Percentiles rank a stretch among this genome's conserved stretches.
phyloP scores from a whole-genome alignment of 129 eudicot species.

The Lonicera japonica region DNA sequence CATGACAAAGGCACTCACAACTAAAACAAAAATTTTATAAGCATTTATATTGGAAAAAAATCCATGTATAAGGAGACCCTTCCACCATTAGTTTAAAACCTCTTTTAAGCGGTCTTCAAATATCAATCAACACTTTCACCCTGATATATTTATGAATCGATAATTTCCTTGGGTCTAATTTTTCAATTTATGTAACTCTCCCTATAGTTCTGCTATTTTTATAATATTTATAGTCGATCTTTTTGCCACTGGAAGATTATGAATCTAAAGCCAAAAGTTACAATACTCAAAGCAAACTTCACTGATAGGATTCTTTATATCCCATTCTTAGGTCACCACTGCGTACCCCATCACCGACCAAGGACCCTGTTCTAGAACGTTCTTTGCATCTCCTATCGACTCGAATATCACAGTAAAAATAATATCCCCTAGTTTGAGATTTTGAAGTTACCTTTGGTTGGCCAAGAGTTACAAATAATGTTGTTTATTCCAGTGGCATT shows the following conservation, averaged over 20 bases:
- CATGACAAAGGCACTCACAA: too few relatives aligned
- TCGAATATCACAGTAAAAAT: neutral
- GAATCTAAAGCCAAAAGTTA: neutral
- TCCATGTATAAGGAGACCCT: too few relatives aligned
- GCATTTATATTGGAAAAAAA: too few relatives aligned
- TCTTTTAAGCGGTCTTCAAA: too few relatives aligned
- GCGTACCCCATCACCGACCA: neutral
- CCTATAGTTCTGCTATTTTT: neutral
- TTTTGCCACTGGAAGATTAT: neutral
- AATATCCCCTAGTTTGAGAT: neutral
- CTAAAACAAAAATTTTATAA: too few relatives aligned
- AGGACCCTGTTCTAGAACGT: neutral
- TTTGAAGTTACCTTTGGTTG: neutral
- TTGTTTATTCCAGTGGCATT: neutral
- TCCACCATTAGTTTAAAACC: too few relatives aligned
- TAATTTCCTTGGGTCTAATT: too few relatives aligned
- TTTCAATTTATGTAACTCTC: neutral
- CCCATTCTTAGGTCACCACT: neutral
- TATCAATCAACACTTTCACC: too few relatives aligned
- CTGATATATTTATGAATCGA: too few relatives aligned
- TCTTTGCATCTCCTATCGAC: neutral
- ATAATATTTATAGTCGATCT: too few relatives aligned
- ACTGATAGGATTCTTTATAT: neutral
- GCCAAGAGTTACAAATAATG: neutral
- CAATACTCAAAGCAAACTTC: neutral